Evolutionary conservation across 202 grass and related monocot species (phyloP).

Genomic region (Cymbopogon flexuosus): DNA sequence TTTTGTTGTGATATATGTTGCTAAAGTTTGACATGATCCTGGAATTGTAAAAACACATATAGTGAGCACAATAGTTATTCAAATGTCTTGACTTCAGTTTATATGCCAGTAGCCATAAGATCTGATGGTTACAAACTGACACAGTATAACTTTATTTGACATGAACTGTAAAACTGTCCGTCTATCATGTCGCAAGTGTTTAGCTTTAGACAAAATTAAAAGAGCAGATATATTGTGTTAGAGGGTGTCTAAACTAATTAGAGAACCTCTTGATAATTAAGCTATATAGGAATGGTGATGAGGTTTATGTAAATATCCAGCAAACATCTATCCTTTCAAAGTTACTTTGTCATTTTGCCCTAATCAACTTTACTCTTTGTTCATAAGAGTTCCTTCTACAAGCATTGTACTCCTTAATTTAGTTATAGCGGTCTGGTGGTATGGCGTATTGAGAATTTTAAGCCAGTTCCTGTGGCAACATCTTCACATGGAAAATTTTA

Average conservation of each 20-base stretch:
- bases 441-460: slow-evolving; percentile 94
- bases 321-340: neutral
- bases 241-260: neutral
- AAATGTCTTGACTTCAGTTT: neutral
- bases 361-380: neutral
- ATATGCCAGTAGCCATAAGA: neutral
- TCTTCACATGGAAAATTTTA: slow-evolving; percentile 87
- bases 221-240: neutral
- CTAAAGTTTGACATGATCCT: neutral
- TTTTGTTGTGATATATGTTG: neutral
- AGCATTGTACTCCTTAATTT: slow-evolving; percentile 30
- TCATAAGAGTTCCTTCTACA: neutral
- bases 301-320: neutral
- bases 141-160: neutral
- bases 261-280: neutral
- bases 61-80: neutral
- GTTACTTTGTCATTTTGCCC: neutral
- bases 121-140: neutral
- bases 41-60: neutral
- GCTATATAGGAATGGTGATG: neutral
- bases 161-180: neutral
- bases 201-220: neutral
- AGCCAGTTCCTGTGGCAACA: slow-evolving; percentile 50
- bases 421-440: slow-evolving; percentile 65
- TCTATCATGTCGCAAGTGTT: neutral